Conservation (phyloP, 2,329 filamentous ascomycete genomes). For the Karstenula rhodostoma region DNA sequence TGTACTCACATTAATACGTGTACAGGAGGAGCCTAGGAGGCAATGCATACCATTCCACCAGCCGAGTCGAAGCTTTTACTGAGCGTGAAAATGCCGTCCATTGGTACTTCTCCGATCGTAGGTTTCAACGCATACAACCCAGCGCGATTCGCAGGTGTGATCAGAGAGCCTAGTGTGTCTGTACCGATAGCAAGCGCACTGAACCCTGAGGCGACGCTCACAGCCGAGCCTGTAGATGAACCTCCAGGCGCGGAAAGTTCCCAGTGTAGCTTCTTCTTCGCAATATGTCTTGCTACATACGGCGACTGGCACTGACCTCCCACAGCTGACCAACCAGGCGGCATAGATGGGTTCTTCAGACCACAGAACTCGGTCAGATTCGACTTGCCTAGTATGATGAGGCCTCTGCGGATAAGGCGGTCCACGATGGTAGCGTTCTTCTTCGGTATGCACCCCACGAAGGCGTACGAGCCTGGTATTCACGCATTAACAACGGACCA, state of each 20-base stretch:
- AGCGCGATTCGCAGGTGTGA: conserved; percentile 50
- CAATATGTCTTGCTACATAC: conserved; percentile 50
- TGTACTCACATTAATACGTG: conserved; percentile 13
- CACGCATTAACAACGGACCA: conserved; percentile 2
- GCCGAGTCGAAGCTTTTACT: conserved; percentile 46
- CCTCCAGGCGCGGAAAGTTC: conserved; percentile 49
- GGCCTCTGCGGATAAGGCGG: conserved; percentile 47
- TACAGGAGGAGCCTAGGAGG: background rate
- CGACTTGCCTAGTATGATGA: conserved; percentile 54
- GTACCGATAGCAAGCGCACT: conserved; percentile 51
- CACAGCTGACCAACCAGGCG: conserved; percentile 51
- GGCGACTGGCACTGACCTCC: conserved; percentile 51
- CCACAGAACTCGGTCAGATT: conserved; percentile 53
- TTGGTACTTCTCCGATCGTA: conserved; percentile 45
- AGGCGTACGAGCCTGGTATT: conserved; percentile 45
- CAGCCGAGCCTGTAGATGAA: conserved; percentile 49
- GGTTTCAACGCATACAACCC: conserved; percentile 52
- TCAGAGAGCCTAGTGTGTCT: conserved; percentile 51
- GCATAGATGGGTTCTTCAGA: conserved; percentile 47
- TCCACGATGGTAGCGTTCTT: conserved; percentile 50
- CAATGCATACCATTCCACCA: conserved; percentile 40
- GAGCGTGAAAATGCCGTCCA: conserved; percentile 47
- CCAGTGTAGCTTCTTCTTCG: conserved; percentile 46
- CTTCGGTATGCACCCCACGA: conserved; percentile 48
- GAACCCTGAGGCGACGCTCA: conserved; percentile 52